phyloP scores from a whole-genome alignment of 2,329 filamentous ascomycete species.

The Xylaria sp. region DNA sequence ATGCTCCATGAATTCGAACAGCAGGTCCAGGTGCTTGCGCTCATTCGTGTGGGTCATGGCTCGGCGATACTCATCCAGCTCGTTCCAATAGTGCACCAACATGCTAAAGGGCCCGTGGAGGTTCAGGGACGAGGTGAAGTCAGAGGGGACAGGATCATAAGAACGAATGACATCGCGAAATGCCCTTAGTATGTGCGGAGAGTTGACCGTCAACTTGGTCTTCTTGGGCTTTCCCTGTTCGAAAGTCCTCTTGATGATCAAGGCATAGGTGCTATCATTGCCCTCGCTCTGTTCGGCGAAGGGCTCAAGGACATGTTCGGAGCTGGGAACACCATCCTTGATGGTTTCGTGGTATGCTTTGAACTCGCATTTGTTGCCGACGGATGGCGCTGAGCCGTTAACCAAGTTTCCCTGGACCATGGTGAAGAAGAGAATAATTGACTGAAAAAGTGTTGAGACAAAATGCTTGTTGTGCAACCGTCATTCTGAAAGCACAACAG shows the following conservation, averaged over 20 bases:
- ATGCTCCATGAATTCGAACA: conserved; percentile 48
- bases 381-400: neutral
- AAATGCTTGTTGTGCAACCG: conserved; percentile 10
- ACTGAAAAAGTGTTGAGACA: neutral
- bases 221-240: conserved; percentile 36
- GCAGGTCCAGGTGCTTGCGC: conserved; percentile 43
- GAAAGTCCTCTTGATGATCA: conserved; percentile 43
- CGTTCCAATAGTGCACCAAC: conserved; percentile 47
- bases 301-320: conserved; percentile 38
- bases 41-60: conserved; percentile 14
- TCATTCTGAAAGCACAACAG: conserved; percentile 7
- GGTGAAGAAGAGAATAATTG: neutral
- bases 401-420: conserved; percentile 10
- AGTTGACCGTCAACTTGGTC: conserved; percentile 45
- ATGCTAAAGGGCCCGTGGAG: conserved; percentile 44
- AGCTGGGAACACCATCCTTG: conserved; percentile 29
- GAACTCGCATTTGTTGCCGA: conserved; percentile 44
- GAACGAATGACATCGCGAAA: conserved; percentile 43
- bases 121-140: conserved; percentile 44
- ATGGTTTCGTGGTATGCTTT: conserved; percentile 42
- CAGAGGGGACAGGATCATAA: conserved; percentile 43
- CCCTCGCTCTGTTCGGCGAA: conserved; percentile 38
- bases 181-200: conserved; percentile 43
- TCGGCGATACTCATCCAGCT: conserved; percentile 42
- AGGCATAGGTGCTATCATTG: conserved; percentile 43